A percentile compares a stretch with the other conserved stretches of the same genome.
Evolutionary conservation across 176 grass and related monocot genomes (phyloP).

Genomic region (Sorghum bicolor): DNA sequence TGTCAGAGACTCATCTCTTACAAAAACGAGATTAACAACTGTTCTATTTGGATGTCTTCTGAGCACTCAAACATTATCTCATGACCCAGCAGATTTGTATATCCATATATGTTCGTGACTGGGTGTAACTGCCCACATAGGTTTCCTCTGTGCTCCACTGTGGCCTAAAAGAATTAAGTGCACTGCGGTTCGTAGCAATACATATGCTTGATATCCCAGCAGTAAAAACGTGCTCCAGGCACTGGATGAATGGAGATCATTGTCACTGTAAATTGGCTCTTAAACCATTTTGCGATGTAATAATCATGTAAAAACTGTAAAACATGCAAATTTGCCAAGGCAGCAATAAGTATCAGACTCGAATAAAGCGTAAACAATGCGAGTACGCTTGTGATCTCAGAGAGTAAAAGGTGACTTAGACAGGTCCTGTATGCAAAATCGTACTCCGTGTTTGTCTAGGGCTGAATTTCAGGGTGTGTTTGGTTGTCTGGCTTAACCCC

Average conservation of each 20-base stretch:
- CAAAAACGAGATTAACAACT: slow-evolving; percentile 20
- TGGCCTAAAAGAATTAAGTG: not conserved
- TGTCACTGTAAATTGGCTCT: not conserved
- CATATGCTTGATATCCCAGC: not conserved
- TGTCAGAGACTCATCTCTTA: slow-evolving; percentile 21
- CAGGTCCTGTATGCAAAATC: not conserved
- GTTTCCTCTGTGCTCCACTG: not conserved
- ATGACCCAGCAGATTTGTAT: not conserved
- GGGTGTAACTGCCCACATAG: not conserved
- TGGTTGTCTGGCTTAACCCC: no score
- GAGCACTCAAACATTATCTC: not conserved
- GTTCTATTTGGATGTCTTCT: slow-evolving; percentile 9
- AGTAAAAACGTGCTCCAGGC: not conserved
- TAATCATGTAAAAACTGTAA: not conserved
- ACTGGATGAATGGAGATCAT: not conserved
- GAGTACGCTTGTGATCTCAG: not conserved
- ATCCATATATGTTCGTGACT: not conserved
- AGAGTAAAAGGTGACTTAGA: not conserved
- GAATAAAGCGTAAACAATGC: not conserved
- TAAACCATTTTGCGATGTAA: not conserved
- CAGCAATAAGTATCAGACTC: not conserved
- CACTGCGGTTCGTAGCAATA: not conserved
- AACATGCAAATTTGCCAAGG: not conserved
- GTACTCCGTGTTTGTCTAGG: not conserved
- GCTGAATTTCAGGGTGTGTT: not conserved